Base-by-base conservation (phyloP, 2,329 filamentous ascomycete genomes). In the Hysterium pulicare region DNA sequence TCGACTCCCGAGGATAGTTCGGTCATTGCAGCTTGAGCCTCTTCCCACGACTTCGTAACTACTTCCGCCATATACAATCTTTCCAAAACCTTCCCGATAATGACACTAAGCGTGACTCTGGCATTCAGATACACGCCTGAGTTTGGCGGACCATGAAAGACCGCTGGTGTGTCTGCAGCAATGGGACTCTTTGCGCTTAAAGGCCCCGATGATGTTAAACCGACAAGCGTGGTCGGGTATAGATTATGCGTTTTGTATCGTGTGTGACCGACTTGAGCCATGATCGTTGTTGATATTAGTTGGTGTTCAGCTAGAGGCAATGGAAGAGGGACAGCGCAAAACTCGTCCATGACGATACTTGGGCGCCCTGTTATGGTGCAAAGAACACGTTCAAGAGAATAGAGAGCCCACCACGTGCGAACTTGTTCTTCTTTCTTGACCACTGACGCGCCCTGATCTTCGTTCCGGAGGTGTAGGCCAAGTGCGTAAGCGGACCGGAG, bases 371-470 rank as follows among this genome's bases (percentile, higher is more conserved):
- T 67, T 22, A 69, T 57, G 4, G 59, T 47, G n/a, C 59, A 59
- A 3, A 71, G 47, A 2, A 64, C 49, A 10, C 55, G 52, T 45
- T 71, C 69, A 15, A 68, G 41, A 3, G 58, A 57, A 41, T 61
- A 66, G 16, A 70, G 42, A 15, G 59, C 61, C 63, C 68, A 69
- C 68, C 69, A 71, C 16, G 66, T 57, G 22, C 62, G 58, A 16
- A 58, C 51, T 20, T 67, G 43, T 3, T 57, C 47, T 45, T 70
- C 68, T 41, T 61, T 66, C 23, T 58, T 49, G 4, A 54, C 45
- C 5, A 51, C 47, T 11, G 50, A 46, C 16, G 57, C 43, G 2
- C 47, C 45, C 5, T 48, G 46, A 33, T 58, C 57, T 23, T 61
- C 53, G 30, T 67, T 70, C 7, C 58, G 57, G 19, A 67, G 39